These are phyloP conservation scores for Salmacisia buchloeana DNA, from an alignment of 1,284 basidiomycete species.

Conservation along the genomic window DNA sequence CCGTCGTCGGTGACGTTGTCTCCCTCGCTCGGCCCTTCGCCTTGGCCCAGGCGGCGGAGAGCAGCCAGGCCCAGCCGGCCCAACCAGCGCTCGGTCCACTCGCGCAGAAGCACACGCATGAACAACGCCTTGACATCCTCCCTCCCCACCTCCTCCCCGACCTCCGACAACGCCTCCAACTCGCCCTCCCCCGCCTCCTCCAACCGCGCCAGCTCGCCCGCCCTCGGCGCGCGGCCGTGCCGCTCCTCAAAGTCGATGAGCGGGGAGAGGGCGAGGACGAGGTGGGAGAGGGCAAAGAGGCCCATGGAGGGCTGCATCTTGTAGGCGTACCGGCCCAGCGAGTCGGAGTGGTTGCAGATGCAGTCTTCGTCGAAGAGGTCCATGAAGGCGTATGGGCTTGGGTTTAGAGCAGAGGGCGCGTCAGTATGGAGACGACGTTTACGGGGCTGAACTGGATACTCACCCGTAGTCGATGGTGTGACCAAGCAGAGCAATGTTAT, in stretches of 20 bases:
- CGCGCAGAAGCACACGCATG: constrained; percentile 25
- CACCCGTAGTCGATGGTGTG: constrained; percentile 69
- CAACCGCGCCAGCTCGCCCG: constrained; percentile 29
- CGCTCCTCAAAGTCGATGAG: constrained; percentile 31
- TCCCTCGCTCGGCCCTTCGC: no score
- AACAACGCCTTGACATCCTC: constrained; percentile 28
- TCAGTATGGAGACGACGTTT: background rate
- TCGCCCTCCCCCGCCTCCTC: constrained; percentile 11
- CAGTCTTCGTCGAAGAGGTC: constrained; percentile 62
- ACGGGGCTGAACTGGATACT: background rate
- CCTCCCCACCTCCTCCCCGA: constrained; percentile 22
- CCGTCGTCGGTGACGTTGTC: background rate
- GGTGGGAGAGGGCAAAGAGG: constrained; percentile 26
- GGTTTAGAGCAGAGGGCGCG: constrained; percentile 52
- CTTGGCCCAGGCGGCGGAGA: no score
- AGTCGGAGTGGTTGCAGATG: constrained; percentile 90
- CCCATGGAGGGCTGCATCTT: constrained; percentile 56
- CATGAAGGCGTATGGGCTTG: constrained; percentile 83
- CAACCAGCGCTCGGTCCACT: constrained; percentile 35
- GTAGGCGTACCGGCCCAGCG: constrained; percentile 79
- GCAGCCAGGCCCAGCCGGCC: constrained; percentile 26
- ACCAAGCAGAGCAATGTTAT: constrained; percentile 70
- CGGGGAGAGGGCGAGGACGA: constrained; percentile 22
- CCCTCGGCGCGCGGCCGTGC: constrained; percentile 46
- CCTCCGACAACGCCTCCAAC: constrained; percentile 28